A percentile compares a stretch with the other conserved stretches of the same genome.
phyloP scores from a whole-genome alignment of 2,329 filamentous ascomycete genomes.

The Cercospora zeina region DNA sequence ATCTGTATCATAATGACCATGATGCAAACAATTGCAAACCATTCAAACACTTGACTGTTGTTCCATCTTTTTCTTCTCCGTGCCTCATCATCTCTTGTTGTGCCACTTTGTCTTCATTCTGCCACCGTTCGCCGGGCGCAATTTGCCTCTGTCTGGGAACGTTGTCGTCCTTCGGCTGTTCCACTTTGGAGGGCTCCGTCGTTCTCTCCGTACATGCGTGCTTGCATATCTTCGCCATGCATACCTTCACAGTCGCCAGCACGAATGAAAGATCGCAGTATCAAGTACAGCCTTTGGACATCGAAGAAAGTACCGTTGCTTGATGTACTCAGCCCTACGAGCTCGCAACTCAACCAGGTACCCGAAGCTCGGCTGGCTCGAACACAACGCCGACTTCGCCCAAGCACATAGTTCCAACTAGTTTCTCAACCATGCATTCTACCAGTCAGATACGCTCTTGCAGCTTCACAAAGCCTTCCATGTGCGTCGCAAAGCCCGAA shows the following conservation, averaged over 20 bases:
- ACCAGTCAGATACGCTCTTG: not conserved
- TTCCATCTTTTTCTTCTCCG: not conserved
- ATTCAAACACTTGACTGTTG: slow-evolving; percentile 26
- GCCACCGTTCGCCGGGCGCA: slow-evolving; percentile 16
- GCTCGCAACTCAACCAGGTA: not conserved
- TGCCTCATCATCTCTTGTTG: not conserved
- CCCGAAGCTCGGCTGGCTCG: slow-evolving; percentile 5
- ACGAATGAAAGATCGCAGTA: too few species aligned
- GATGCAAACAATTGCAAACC: slow-evolving; percentile 36
- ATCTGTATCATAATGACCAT: slow-evolving; percentile 46
- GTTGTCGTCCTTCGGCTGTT: not conserved
- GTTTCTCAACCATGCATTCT: slow-evolving; percentile 11
- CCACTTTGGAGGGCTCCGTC: not conserved
- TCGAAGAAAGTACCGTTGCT: not conserved
- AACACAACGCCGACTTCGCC: slow-evolving; percentile 12
- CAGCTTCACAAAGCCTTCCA: slow-evolving; percentile 10
- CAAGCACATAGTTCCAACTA: slow-evolving; percentile 3
- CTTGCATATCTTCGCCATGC: not conserved
- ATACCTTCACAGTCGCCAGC: too few species aligned
- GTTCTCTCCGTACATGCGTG: not conserved
- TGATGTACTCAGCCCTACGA: slow-evolving; percentile 16
- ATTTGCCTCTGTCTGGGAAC: slow-evolving; percentile 13
- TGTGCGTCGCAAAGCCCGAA: slow-evolving; percentile 19
- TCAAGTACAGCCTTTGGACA: not conserved
- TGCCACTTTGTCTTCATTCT: not conserved